Percentiles rank a stretch among this genome's conserved stretches.
Conservation (phyloP, 2,329 filamentous ascomycete species). For the Penicillium brevicompactum region DNA sequence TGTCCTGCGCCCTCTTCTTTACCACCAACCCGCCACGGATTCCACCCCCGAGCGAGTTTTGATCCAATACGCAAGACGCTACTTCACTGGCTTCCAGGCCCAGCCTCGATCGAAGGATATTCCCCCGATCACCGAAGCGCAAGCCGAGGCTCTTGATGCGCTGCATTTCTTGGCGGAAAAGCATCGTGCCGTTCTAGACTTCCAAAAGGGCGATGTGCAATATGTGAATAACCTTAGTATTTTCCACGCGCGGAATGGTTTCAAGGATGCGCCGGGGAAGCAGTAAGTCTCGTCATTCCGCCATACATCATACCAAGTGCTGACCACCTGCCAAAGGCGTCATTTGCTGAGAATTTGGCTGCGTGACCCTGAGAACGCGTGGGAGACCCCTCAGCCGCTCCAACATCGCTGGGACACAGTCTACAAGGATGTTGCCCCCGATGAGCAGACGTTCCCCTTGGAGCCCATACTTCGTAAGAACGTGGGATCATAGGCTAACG, state of each 20-base stretch:
- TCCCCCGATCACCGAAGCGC: constrained; percentile 54
- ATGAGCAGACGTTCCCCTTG: constrained; percentile 47
- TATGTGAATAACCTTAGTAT: constrained; percentile 57
- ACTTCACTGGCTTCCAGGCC: constrained; percentile 55
- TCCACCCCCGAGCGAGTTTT: constrained; percentile 55
- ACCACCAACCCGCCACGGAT: constrained; percentile 55
- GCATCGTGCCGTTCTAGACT: constrained; percentile 45
- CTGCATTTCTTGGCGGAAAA: constrained; percentile 53
- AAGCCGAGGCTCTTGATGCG: constrained; percentile 56
- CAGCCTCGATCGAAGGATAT: constrained; percentile 46
- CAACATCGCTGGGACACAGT: constrained; percentile 43
- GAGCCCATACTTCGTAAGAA: constrained; percentile 38
- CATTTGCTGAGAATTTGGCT: constrained; percentile 53
- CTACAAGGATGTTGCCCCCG: constrained; percentile 42
- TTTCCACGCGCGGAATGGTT: constrained; percentile 54
- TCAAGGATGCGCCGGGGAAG: constrained; percentile 42
- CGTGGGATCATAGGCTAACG: constrained; percentile 10
- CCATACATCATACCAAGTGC: background rate
- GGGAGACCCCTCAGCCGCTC: constrained; percentile 46
- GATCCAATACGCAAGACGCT: constrained; percentile 63
- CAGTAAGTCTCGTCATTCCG: constrained; percentile 32
- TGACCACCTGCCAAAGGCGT: constrained; percentile 29
- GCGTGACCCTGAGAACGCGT: constrained; percentile 49
- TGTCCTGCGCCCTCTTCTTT: constrained; percentile 46
- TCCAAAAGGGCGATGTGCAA: constrained; percentile 54